Conservation (phyloP, 805 yeast species). For the Candida tammaniensis region DNA sequence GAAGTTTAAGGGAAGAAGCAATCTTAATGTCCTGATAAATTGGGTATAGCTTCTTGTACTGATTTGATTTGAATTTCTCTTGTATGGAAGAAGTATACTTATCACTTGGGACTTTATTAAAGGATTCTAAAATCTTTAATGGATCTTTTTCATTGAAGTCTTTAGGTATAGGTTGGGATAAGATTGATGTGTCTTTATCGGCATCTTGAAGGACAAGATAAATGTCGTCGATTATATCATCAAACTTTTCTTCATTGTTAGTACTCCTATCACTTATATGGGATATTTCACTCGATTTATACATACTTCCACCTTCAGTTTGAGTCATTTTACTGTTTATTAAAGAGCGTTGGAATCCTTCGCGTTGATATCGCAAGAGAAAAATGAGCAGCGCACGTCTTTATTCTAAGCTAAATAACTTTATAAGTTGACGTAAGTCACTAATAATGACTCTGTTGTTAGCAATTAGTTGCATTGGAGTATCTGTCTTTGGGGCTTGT, state of each 20-base stretch:
- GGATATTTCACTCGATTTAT: no score
- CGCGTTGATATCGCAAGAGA: no score
- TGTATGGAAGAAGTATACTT: conserved; percentile 38
- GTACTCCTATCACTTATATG: no score
- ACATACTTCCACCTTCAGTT: no score
- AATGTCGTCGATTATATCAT: conserved; percentile 19
- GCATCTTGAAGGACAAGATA: conserved; percentile 25
- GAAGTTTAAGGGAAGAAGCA: conserved; percentile 48
- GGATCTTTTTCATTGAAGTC: conserved; percentile 48
- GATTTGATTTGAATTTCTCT: conserved; percentile 32
- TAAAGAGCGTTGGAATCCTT: no score
- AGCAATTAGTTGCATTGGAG: conserved; percentile 22
- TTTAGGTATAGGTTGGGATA: conserved; percentile 34
- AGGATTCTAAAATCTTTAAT: conserved; percentile 41
- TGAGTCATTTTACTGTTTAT: no score
- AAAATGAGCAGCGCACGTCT: neutral
- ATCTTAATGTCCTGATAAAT: conserved; percentile 67
- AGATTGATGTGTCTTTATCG: conserved; percentile 21
- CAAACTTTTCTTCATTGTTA: conserved; percentile 8
- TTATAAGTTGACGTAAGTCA: conserved; percentile 14
- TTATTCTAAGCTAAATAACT: conserved; percentile 1
- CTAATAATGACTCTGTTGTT: conserved; percentile 30
- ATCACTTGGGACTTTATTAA: conserved; percentile 27
- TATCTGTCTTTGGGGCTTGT: conserved; percentile 7
- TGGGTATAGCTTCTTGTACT: conserved; percentile 50